Conservation (phyloP, 2,329 filamentous ascomycete genomes). For the Ascochyta lentis region DNA sequence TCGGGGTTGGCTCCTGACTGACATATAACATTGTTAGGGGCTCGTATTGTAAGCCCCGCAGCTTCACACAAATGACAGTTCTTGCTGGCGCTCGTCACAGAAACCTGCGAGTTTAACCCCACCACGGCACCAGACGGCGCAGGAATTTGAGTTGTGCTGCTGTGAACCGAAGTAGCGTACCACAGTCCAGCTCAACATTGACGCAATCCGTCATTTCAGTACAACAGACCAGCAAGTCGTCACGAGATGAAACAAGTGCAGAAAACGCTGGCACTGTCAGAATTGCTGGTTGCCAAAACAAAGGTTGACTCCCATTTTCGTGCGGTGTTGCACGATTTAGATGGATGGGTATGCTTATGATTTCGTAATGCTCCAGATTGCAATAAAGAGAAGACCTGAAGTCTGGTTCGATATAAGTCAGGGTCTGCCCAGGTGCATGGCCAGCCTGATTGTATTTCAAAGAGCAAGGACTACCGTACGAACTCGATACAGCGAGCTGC, state of each 20-base stretch:
- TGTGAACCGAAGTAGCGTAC: slow-evolving; percentile 9
- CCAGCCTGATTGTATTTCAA: background rate
- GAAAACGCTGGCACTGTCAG: background rate
- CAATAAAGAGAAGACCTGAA: background rate
- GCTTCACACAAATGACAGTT: background rate
- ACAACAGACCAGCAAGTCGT: background rate
- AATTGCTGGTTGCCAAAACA: background rate
- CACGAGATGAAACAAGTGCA: background rate
- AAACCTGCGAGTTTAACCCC: slow-evolving; percentile 3
- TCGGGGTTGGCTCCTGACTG: slow-evolving; percentile 1
- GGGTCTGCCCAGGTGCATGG: no score
- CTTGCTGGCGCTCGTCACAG: background rate
- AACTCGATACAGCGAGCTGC: background rate
- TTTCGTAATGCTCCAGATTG: no score
- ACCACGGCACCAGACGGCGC: background rate
- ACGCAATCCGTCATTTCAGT: background rate
- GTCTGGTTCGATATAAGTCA: background rate
- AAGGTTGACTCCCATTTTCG: no score
- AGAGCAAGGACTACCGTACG: background rate
- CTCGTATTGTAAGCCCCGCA: slow-evolving; percentile 1
- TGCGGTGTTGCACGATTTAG: no score
- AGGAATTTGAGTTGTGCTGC: slow-evolving; percentile 4
- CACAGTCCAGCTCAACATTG: background rate
- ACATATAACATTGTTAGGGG: background rate
- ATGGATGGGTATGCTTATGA: no score